Evolutionary conservation across 495 filamentous ascomycete species (phyloP), one percentile per base, ranked within the genome.

Genomic region (Mycothermus thermophilus): DNA sequence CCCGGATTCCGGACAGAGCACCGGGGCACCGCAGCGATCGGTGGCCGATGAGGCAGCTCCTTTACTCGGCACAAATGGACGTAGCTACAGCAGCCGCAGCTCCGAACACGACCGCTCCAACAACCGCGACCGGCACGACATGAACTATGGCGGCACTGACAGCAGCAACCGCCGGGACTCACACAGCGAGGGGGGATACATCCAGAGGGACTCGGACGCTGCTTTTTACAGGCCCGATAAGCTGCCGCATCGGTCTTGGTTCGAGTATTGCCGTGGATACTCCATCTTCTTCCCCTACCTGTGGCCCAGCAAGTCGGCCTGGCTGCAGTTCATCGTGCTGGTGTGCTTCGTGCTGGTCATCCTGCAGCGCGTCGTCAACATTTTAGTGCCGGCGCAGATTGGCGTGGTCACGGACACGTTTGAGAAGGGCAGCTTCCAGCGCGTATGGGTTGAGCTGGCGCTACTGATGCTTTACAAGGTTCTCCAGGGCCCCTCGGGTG

Each of bases 201-300:
- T 38, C 23, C 50, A 41, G 36, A 48, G 55, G 9, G 65, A 63
- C 38, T 55, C 60, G 13, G 50, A 56, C 22, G 67, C 66, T 1
- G 69, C 63, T 5, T 71, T 70, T 43, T 71, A 73, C 47, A 51
- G 68, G 25, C 66, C 64, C 11, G 59, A 66, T 15, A 65, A 63
- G 34, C 52, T 56, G 10, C 57, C 56, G 0, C 55, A 51, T 34
- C 59, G 58, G 42, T 57, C 57, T 5, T 64, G 57, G 57, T 58
- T 51, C 43, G 90, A 95, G 52, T 97, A 97, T 51, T 60, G 88
- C 32, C 75, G 76, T 38, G 80, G 83, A 13, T 96, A 93, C 54
- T 77, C 74, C 12, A 62, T 93, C 15, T 92, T 96, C 59, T 86
- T 93, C 56, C 87, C 85, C 0, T 96, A 93, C 49, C 73, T 94